Conservation (phyloP, 768 basidiomycete genomes). For the Postia placenta region DNA sequence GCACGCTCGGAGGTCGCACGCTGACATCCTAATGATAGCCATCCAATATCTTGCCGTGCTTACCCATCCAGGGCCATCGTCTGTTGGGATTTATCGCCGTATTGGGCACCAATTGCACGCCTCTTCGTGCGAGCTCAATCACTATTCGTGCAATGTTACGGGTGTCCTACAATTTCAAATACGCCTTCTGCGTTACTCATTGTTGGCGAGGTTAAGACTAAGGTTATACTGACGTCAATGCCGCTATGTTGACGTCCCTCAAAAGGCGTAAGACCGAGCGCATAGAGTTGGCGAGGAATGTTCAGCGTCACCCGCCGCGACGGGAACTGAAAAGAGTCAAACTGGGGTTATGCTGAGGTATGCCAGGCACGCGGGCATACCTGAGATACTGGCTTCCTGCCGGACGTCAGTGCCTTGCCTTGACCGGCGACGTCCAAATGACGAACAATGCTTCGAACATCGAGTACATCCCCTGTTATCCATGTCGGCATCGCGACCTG, state of each 20-base stretch:
- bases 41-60: constrained; percentile 60
- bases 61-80: constrained; percentile 87
- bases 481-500: constrained; percentile 68
- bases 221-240: constrained; percentile 66
- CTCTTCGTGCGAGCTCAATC: constrained; percentile 66
- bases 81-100: constrained; percentile 56
- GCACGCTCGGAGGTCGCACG: neutral
- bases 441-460: constrained; percentile 60
- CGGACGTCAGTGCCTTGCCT: neutral
- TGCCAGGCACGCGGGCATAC: no score
- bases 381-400: neutral
- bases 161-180: constrained; percentile 53
- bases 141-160: constrained; percentile 85
- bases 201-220: neutral
- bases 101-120: constrained; percentile 68
- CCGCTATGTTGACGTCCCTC: constrained; percentile 84
- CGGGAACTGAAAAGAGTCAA: constrained; percentile 18
- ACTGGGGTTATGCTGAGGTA: no score
- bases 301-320: constrained; percentile 41
- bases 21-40: constrained; percentile 16
- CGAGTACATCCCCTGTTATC: constrained; percentile 68
- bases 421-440: neutral
- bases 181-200: neutral
- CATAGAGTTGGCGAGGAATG: constrained; percentile 67
- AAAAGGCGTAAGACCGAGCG: constrained; percentile 70